Evolutionary conservation across 345 rosid genomes (phyloP).

Genomic region (Citrus australasica): DNA sequence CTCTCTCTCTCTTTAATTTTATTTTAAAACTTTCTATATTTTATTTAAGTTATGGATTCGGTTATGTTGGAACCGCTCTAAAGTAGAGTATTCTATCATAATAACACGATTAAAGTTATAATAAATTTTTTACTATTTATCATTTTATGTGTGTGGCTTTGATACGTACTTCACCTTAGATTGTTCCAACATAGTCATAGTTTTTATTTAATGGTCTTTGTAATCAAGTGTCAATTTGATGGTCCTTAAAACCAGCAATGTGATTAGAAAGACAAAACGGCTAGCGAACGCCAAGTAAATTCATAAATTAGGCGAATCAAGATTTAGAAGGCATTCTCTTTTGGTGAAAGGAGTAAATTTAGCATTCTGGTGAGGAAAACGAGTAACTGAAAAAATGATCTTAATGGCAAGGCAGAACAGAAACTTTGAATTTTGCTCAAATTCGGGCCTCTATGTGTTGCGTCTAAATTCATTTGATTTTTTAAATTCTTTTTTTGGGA

Average conservation of each 20-base stretch:
- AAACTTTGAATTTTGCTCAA: not conserved
- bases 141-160: too few relatives aligned
- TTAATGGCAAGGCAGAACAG: not conserved
- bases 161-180: too few relatives aligned
- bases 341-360: not conserved
- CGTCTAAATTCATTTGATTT: not conserved
- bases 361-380: not conserved
- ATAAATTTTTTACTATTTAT: too few relatives aligned
- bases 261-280: not conserved
- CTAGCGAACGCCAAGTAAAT: not conserved
- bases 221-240: too few relatives aligned
- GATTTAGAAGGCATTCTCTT: not conserved
- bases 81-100: too few relatives aligned
- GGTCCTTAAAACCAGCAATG: not conserved
- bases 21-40: not conserved
- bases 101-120: too few relatives aligned
- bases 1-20: not conserved
- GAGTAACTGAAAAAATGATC: not conserved
- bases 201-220: too few relatives aligned
- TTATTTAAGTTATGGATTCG: too few relatives aligned
- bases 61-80: too few relatives aligned
- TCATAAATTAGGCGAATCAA: not conserved
- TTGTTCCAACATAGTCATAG: too few relatives aligned
- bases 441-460: not conserved
- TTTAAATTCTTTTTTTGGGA: not conserved